Evolutionary conservation across 2,329 filamentous ascomycete genomes (phyloP).

Genomic region (Colletotrichum sp.): DNA sequence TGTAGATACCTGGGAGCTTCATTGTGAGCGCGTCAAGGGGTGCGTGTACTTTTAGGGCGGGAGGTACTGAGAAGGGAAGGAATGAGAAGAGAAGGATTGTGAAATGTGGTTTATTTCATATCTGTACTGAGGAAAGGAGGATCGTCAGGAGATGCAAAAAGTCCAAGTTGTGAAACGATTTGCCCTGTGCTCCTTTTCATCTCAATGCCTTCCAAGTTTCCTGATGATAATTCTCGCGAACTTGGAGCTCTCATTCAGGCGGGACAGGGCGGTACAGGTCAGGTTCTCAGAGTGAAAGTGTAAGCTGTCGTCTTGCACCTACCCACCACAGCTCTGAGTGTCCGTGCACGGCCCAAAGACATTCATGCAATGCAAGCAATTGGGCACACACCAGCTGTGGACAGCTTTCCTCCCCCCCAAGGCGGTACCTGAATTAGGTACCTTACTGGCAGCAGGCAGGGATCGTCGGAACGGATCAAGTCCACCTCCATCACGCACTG

Average conservation of each 20-base stretch:
- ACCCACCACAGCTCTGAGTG: slow-evolving; percentile 3
- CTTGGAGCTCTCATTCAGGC: background rate
- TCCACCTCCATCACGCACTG: slow-evolving; percentile 21
- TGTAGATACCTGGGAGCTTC: slow-evolving; percentile 24
- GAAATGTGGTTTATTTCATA: background rate
- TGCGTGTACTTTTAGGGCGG: background rate
- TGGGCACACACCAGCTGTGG: background rate
- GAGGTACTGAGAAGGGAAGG: background rate
- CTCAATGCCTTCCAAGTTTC: background rate
- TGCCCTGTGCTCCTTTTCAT: slow-evolving; percentile 18
- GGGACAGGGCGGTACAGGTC: background rate
- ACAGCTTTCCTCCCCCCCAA: background rate
- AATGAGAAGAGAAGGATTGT: background rate
- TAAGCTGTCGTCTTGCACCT: slow-evolving; percentile 20
- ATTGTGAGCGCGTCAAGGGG: slow-evolving; percentile 17
- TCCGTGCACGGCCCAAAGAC: slow-evolving; percentile 1
- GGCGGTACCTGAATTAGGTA: background rate
- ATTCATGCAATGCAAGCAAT: background rate
- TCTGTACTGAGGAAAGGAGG: background rate
- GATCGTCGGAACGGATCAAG: slow-evolving; percentile 12
- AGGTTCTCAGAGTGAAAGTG: background rate
- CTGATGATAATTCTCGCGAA: background rate
- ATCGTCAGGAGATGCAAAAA: background rate
- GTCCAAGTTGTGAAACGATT: slow-evolving; percentile 16
- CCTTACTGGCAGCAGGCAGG: background rate